These are phyloP conservation scores for Fusarium sterilihyphosum DNA, from an alignment of 2,329 filamentous ascomycete genomes.

Conservation along the genomic window DNA sequence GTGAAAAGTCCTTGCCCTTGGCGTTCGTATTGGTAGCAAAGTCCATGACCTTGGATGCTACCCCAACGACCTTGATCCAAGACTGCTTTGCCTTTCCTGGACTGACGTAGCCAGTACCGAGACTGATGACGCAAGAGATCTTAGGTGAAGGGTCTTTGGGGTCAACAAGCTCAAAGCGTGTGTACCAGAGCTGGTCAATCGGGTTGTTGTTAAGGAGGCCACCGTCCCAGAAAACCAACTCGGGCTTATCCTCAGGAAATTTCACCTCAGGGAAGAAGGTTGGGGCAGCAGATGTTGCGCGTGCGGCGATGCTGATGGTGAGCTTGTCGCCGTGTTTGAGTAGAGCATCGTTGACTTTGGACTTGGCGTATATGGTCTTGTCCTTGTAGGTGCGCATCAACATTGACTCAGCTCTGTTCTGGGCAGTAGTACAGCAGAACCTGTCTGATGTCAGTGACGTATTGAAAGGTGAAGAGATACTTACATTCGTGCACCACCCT, in stretches of 20 bases:
- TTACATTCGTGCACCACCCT: conserved; percentile 12
- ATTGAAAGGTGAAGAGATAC: rapidly evolving
- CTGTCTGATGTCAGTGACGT: neutral
- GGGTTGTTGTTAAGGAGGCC: conserved; percentile 37
- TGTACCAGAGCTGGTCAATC: conserved; percentile 34
- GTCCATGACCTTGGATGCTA: conserved; percentile 28
- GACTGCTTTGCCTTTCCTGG: neutral
- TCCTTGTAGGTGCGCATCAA: conserved; percentile 26
- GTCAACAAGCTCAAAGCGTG: conserved; percentile 28
- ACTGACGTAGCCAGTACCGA: conserved; percentile 23
- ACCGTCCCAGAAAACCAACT: conserved; percentile 29
- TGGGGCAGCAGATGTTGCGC: conserved; percentile 30
- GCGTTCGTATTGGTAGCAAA: conserved; percentile 36
- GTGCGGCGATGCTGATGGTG: conserved; percentile 33
- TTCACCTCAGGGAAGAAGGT: conserved; percentile 31
- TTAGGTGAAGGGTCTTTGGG: neutral
- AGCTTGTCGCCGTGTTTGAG: conserved; percentile 6
- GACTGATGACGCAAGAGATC: conserved; percentile 24
- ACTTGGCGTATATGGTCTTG: conserved; percentile 9
- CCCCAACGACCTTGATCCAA: conserved; percentile 21
- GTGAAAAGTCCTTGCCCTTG: conserved; percentile 32
- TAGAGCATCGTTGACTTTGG: conserved; percentile 22
- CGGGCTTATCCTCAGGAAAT: conserved; percentile 5
- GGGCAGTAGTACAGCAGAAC: conserved; percentile 22
- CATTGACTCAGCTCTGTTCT: conserved; percentile 31